Percentiles rank a stretch among this genome's conserved stretches.
phyloP scores from a whole-genome alignment of 139 green algal species.

The Pseudopediastrum boryanum region DNA sequence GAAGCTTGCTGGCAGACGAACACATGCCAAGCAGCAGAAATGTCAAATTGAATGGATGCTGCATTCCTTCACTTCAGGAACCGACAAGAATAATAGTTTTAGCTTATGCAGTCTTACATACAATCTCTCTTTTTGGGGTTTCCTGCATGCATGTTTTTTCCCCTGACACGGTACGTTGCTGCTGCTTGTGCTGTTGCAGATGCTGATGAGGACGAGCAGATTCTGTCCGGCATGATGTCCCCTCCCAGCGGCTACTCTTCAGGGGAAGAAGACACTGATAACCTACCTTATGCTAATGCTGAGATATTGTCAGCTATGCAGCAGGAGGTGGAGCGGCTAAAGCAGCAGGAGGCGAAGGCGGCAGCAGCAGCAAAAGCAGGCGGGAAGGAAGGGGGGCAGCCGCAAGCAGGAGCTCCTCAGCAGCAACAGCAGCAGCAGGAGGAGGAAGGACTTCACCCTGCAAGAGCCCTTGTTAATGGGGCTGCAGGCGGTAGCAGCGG shows the following conservation, averaged over 20 bases:
- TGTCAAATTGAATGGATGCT: too few relatives aligned
- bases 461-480: too few relatives aligned
- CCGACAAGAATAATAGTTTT: too few relatives aligned
- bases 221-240: slow-evolving; percentile 75
- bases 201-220: slow-evolving; percentile 56
- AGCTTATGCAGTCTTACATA: too few relatives aligned
- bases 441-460: too few relatives aligned
- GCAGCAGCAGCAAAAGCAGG: slow-evolving; percentile 23
- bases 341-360: background rate
- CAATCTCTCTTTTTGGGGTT: too few relatives aligned
- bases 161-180: too few relatives aligned
- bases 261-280: slow-evolving; percentile 46
- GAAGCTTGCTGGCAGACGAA: too few relatives aligned
- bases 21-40: too few relatives aligned
- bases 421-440: slow-evolving; percentile 17
- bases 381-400: background rate
- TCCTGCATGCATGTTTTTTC: too few relatives aligned
- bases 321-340: slow-evolving; percentile 30
- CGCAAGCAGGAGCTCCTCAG: slow-evolving; percentile 20
- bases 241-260: slow-evolving; percentile 68
- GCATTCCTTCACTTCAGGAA: too few relatives aligned
- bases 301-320: slow-evolving; percentile 45
- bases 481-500: slow-evolving; percentile 25
- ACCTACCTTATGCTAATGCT: slow-evolving; percentile 31
- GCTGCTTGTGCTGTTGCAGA: too few relatives aligned